Base-by-base conservation (phyloP, 768 basidiomycete species). In the Serendipita sp. region DNA sequence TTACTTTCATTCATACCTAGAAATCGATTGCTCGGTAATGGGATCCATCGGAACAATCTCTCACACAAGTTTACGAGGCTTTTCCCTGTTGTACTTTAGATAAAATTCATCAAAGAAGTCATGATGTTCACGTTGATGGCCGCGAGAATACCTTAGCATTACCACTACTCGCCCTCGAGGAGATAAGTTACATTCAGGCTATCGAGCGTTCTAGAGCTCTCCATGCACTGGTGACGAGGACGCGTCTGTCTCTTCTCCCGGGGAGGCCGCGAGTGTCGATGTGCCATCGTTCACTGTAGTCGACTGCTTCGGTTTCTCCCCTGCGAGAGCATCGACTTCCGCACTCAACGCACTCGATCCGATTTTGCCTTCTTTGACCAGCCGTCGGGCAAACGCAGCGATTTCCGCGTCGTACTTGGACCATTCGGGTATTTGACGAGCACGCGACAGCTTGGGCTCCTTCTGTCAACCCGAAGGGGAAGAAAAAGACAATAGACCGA, bases 361-460 rank as follows among this genome's bases (percentile, higher is more conserved):
- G 63, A 91, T 84, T 66, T 80, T 76, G 26, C 89, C 89, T 30
- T 82, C 78, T 13, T 83, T 77, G 2, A 86, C 84, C 48, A 95
- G 76, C 61, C 81, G 77, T 26, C 81, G 79, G 0, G 88, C 85
- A 65, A 99, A 90, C 28, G 74, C 78, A 1, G 94, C 86, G 60
- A 98, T 93, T 73, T 99, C 93, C 3, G 75, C 69, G 71, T 99
- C 95, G 70, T 97, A 98, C 56, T 82, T 81, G 65, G 95, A 92
- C 96, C 96, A 99, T 70, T 98, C 96, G 0, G 96, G 95, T 61
- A 98, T 96, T 68, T 92, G 84, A 41, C 94, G 82, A 2, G 96
- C 96, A 24, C 96, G 83, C 2, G 85, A 81, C 3, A 98, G 79
- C 72, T 98, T 99, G 3, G 94, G 94, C 70, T 98, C 96, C 84